These are phyloP conservation scores for Aspergillus sp. DNA, from an alignment of 2,329 filamentous ascomycete species.

Conservation along the genomic window DNA sequence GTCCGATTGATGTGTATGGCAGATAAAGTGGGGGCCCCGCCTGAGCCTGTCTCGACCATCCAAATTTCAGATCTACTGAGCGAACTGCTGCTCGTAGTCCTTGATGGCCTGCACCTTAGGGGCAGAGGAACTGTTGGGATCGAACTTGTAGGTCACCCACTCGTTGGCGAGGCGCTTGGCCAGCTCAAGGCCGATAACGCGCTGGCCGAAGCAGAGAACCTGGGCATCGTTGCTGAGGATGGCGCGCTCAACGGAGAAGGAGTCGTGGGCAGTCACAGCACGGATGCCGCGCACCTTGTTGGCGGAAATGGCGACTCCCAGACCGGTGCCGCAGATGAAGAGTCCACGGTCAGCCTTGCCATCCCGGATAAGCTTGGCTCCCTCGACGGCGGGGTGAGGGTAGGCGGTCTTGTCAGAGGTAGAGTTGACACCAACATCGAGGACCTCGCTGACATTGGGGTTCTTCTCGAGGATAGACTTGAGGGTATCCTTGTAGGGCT, in stretches of 20 bases:
- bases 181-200: conserved; percentile 78
- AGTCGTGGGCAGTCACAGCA: conserved; percentile 87
- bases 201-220: conserved; percentile 81
- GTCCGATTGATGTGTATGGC: conserved; percentile 1
- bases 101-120: conserved; percentile 56
- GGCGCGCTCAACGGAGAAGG: conserved; percentile 77
- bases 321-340: conserved; percentile 77
- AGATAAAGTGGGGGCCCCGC: conserved; percentile 5
- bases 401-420: conserved; percentile 75
- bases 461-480: conserved; percentile 69
- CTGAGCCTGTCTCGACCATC: conserved; percentile 2
- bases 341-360: conserved; percentile 71
- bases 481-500: conserved; percentile 75
- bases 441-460: conserved; percentile 64
- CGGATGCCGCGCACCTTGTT: conserved; percentile 84
- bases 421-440: conserved; percentile 71
- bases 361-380: conserved; percentile 56
- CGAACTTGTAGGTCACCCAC: conserved; percentile 83
- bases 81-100: conserved; percentile 44
- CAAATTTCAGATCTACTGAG: conserved; percentile 8
- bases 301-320: conserved; percentile 84
- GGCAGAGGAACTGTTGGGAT: conserved; percentile 63
- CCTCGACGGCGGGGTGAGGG: conserved; percentile 73
- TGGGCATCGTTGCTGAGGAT: conserved; percentile 84
- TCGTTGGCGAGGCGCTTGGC: conserved; percentile 74